Evolutionary conservation across 495 filamentous ascomycete genomes (phyloP), one percentile per base, ranked within the genome.

Genomic region (Oidiodendron maius): DNA sequence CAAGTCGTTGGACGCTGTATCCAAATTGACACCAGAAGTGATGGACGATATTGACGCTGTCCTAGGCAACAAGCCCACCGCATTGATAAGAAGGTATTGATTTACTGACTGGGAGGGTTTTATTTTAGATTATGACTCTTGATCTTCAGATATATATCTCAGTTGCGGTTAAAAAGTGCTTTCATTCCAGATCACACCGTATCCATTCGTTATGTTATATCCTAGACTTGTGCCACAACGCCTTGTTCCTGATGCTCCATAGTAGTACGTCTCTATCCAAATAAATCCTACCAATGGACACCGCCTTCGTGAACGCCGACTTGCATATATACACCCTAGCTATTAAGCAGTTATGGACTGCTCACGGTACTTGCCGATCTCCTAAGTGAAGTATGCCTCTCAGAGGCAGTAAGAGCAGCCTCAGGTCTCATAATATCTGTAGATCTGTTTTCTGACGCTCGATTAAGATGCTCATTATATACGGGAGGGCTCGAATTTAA

Each of bases 41-140:
- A 61, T 89, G 69, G 71, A 74, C 30, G 74, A 83, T 69, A 88
- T 89, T 62, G 84, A 91, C 50, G 70, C 68, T 24, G 70, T 80
- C 20, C 58, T 88, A 28, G 68, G 63, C 5, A 90, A 86, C 55
- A 84, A 82, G 67, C 86, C 83, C 17, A 64, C 60, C 22, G 57
- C 53, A 13, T 51, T 76, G 17, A 40, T 55, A 26, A 61, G 50
- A 41, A 59, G 71, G 36, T 72, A 53, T 42, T 38, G 13, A 9
- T 43, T n/a, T n/a, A n/a, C n/a, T n/a, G n/a, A n/a, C n/a, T n/a
- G 13, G 43, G 37, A 23, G 21, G 24, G 18, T 52, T 46, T 10
- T 37, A 47, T 15, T 32, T 20, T 18, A 47, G n/a, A n/a, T n/a
- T n/a, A n/a, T n/a, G n/a, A n/a, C n/a, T n/a, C n/a, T n/a, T 40